Conservation (phyloP, 176 grass and related monocot genomes). For the Paspalum notatum region DNA sequence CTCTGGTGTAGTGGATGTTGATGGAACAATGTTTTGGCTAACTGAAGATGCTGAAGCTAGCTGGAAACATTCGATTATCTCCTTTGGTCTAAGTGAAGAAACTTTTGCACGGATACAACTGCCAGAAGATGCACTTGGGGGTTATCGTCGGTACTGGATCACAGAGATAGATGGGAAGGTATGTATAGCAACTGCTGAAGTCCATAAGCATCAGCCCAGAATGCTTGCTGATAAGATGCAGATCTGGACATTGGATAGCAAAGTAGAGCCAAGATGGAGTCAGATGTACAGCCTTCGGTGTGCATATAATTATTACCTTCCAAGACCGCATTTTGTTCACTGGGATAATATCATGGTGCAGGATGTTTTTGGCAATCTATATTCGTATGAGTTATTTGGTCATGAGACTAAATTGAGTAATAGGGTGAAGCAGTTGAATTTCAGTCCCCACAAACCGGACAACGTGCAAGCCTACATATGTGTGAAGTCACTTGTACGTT, state of each 20-base stretch:
- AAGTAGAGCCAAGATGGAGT: constrained; percentile 29
- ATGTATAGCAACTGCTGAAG: constrained; percentile 10
- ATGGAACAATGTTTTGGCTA: constrained; percentile 28
- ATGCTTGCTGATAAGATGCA: constrained; percentile 4
- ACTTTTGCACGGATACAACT: neutral
- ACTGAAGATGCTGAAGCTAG: neutral
- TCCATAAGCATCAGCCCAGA: neutral
- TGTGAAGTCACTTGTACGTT: constrained; percentile 43
- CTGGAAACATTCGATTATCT: constrained; percentile 18
- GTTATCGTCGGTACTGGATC: neutral
- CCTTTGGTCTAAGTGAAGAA: constrained; percentile 43
- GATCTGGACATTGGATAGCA: constrained; percentile 33
- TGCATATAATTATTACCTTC: neutral
- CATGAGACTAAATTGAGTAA: neutral
- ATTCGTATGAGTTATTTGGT: constrained; percentile 17
- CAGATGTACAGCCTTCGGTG: neutral
- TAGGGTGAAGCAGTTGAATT: constrained; percentile 18
- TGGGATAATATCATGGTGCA: constrained; percentile 35
- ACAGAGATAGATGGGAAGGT: constrained; percentile 40
- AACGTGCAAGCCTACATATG: constrained; percentile 12
- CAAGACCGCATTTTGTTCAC: constrained; percentile 26
- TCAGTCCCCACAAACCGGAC: neutral
- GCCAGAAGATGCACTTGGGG: neutral
- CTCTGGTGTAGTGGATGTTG: neutral
- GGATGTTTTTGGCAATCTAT: neutral